phyloP scores from a whole-genome alignment of 2,329 filamentous ascomycete species.

The Claviceps fusiformis region DNA sequence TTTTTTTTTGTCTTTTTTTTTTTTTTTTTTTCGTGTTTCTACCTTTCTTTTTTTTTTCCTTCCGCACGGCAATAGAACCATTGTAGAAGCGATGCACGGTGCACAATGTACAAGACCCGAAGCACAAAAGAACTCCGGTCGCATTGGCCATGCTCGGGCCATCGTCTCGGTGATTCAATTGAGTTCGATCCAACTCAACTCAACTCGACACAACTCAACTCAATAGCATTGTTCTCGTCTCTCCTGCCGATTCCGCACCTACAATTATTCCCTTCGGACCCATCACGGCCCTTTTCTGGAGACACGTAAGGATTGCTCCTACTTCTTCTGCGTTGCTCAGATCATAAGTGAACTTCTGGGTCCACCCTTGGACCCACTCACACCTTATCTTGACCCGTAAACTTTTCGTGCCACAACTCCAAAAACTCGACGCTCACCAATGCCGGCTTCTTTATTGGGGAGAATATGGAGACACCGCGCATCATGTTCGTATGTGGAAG shows the following conservation, averaged over 20 bases:
- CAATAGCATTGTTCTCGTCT: neutral
- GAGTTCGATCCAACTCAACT: neutral
- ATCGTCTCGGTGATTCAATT: neutral
- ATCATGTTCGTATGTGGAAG: neutral
- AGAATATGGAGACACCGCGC: neutral
- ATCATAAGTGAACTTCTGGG: neutral
- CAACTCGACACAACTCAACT: no score
- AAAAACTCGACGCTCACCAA: neutral
- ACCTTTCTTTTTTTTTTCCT: no score
- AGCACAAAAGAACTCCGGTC: no score
- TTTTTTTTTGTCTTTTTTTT: neutral
- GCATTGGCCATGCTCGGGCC: no score
- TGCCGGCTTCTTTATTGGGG: neutral
- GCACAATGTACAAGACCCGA: no score
- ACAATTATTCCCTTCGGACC: neutral
- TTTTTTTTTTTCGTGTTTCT: neutral
- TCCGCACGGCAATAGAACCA: no score
- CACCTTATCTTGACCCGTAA: neutral
- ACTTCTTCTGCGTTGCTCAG: no score
- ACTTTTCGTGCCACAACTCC: neutral
- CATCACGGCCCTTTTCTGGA: neutral
- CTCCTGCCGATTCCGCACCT: neutral
- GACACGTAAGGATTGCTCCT: neutral
- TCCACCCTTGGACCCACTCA: neutral
- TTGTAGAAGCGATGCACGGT: no score